Base-by-base conservation (phyloP, 108 stramenopile species). In the Craspedostauros australis region DNA sequence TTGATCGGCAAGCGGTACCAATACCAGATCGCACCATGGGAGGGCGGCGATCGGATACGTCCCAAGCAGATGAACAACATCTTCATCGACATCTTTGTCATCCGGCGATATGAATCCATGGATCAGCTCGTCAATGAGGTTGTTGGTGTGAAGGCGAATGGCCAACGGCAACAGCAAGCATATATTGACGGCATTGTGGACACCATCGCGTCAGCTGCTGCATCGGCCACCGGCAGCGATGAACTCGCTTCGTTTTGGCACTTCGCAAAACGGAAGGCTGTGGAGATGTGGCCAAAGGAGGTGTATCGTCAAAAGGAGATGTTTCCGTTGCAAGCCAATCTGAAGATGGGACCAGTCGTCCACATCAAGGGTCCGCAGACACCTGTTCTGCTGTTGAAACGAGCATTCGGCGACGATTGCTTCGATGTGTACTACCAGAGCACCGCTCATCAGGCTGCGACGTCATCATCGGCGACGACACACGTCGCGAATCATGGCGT, bases 271-370 rank as follows among this genome's bases (percentile, higher is more conserved):
- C 60, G 80, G 18, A 82, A 87, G 46, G 81, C 81, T 12, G 52
- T 87, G 27, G 80, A 82, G 64, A 49, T 80, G 68, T 87, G 85
- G 85, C 62, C 81, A 29, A 73, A 73, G 39, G 85, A 87, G 39
- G 67, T 75, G 0, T 77, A 79, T 34, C 52, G 68, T 26, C 58
- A 58, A 1, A 16, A 22, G 3, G 85, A 87, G 62, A 43, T 82
- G 22, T 81, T 76, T 49, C 84, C 84, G 6, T 34, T 77, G 27
- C 29, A 46, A 2, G 29, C 30, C 4, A 40, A 60, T 28, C 44
- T 76, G 24, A 74, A 77, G 43, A 78, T 82, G 56, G 81, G 81
- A 18, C 80, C 80, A 3, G 26, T 87, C n/a, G 30, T 39, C 14
- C 37, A 50, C 19, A 58, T 87, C 0, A 46, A 25, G 28, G 79